Evolutionary conservation across 495 filamentous ascomycete genomes (phyloP).

Genomic region (Amniculicola lignicola): DNA sequence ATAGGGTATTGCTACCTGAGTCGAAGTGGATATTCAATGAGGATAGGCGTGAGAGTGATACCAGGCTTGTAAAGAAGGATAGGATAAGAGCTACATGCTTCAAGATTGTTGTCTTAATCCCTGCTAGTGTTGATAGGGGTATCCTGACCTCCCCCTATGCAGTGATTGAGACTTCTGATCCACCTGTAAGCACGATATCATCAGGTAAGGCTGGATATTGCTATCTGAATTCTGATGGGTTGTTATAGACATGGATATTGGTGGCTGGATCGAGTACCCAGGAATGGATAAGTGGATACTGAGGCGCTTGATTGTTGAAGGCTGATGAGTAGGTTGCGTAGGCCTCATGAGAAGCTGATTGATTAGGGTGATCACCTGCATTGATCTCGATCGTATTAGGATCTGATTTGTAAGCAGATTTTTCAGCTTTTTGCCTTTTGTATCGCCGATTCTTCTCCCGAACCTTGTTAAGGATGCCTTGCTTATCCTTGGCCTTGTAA

Average conservation of each 20-base stretch:
- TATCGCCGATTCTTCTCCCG: slow-evolving; percentile 4
- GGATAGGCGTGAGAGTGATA: slow-evolving; percentile 6
- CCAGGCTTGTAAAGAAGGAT: slow-evolving; percentile 14
- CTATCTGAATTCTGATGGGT: slow-evolving; percentile 11
- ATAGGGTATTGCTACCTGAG: slow-evolving; percentile 8
- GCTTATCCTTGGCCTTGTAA: neutral
- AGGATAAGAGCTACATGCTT: slow-evolving; percentile 14
- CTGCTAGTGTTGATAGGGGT: slow-evolving; percentile 5
- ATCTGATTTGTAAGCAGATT: neutral
- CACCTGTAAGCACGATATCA: slow-evolving; percentile 5
- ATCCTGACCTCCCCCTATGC: slow-evolving; percentile 18
- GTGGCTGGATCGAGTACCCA: slow-evolving; percentile 11
- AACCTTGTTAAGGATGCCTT: slow-evolving; percentile 11
- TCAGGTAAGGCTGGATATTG: neutral
- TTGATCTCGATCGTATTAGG: neutral
- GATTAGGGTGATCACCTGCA: neutral
- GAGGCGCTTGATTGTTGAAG: neutral
- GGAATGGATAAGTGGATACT: slow-evolving; percentile 5
- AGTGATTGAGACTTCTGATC: neutral
- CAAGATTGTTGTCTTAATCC: slow-evolving; percentile 9
- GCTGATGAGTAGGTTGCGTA: slow-evolving; percentile 5
- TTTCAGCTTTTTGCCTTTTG: neutral
- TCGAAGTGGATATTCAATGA: slow-evolving; percentile 18
- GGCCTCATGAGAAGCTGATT: neutral
- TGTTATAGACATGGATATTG: slow-evolving; percentile 18